These are phyloP conservation scores for Claviceps sp. DNA, from an alignment of 2,329 filamentous ascomycete species.

Conservation along the genomic window DNA sequence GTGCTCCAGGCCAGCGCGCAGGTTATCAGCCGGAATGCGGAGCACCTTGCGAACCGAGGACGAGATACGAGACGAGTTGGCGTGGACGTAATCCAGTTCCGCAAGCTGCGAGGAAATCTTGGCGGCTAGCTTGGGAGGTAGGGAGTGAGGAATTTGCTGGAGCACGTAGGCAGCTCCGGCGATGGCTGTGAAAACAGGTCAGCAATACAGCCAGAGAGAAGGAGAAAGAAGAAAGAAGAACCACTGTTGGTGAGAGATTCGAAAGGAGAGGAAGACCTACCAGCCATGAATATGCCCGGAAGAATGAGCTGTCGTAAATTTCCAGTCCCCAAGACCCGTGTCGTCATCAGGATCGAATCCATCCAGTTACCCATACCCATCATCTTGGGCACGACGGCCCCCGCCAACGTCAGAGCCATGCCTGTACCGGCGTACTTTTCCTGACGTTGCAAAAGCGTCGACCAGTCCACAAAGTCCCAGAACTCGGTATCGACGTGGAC, in stretches of 20 bases:
- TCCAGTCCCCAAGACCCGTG: constrained; percentile 66
- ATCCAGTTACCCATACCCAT: constrained; percentile 80
- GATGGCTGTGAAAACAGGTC: constrained; percentile 35
- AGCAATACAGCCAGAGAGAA: neutral
- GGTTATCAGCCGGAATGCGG: constrained; percentile 72
- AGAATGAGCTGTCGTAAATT: constrained; percentile 71
- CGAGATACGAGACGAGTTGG: constrained; percentile 74
- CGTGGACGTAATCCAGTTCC: constrained; percentile 82
- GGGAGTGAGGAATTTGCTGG: constrained; percentile 74
- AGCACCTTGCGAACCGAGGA: constrained; percentile 79
- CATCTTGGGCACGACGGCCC: constrained; percentile 68
- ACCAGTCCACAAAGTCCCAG: constrained; percentile 86
- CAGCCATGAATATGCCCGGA: constrained; percentile 64
- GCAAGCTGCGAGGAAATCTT: constrained; percentile 75
- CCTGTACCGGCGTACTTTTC: constrained; percentile 91
- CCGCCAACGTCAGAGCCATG: constrained; percentile 85
- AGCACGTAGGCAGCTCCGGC: constrained; percentile 71
- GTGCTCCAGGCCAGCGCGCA: constrained; percentile 70
- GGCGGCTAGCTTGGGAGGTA: constrained; percentile 70
- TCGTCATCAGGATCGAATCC: constrained; percentile 70
- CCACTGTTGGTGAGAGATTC: neutral
- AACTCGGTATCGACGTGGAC: constrained; percentile 80
- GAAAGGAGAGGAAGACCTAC: constrained; percentile 40
- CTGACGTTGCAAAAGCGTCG: constrained; percentile 70
- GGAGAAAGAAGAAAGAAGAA: neutral